Evolutionary conservation across 2,329 filamentous ascomycete genomes (phyloP).

Genomic region (Talaromyces sp.): DNA sequence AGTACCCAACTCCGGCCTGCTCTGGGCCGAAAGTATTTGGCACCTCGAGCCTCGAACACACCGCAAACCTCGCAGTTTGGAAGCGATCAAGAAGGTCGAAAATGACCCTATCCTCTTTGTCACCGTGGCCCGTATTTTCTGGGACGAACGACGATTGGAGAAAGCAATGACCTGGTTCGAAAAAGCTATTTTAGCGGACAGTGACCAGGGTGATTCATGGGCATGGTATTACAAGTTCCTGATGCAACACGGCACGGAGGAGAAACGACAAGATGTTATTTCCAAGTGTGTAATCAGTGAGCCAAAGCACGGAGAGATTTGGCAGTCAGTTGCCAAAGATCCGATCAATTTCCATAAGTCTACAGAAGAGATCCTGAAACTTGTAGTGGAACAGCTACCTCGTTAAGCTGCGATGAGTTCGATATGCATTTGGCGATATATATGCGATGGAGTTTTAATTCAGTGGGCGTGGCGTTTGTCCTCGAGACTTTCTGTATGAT

Average conservation of each 20-base stretch:
- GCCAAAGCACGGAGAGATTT: conserved; percentile 87
- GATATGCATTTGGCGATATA: conserved; percentile 6
- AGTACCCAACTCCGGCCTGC: conserved; percentile 77
- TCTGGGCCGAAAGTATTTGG: conserved; percentile 96
- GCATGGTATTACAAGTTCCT: conserved; percentile 98
- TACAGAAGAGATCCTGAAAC: conserved; percentile 75
- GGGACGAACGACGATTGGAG: conserved; percentile 85
- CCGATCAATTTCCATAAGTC: conserved; percentile 72
- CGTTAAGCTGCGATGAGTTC: background rate
- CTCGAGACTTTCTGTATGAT: background rate
- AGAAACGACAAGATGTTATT: conserved; percentile 83
- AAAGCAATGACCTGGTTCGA: conserved; percentile 98
- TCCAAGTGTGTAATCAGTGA: conserved; percentile 77
- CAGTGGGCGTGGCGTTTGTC: conserved; percentile 6
- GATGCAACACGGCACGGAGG: conserved; percentile 84
- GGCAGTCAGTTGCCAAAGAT: conserved; percentile 82
- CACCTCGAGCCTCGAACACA: conserved; percentile 87
- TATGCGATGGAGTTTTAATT: background rate
- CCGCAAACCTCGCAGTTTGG: conserved; percentile 82
- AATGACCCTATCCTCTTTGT: conserved; percentile 86
- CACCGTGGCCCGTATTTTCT: conserved; percentile 91
- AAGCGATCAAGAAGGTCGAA: conserved; percentile 96
- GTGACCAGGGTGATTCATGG: conserved; percentile 88
- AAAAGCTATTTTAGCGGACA: conserved; percentile 84
- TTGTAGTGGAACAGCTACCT: conserved; percentile 58